Evolutionary conservation across 805 yeast genomes (phyloP).

Genomic region (Blastobotrys chiropterorum): DNA sequence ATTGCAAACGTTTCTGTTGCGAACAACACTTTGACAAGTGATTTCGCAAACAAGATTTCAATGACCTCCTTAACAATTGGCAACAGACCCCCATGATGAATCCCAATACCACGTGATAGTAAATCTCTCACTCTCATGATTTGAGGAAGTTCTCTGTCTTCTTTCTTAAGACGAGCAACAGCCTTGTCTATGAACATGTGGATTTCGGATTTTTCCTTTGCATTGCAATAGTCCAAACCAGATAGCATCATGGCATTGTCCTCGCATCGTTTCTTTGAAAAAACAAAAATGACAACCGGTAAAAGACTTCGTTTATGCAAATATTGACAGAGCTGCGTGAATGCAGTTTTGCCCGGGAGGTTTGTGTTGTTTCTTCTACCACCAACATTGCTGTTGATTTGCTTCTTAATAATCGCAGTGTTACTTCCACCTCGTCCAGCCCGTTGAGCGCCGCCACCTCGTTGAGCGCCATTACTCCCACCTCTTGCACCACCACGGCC

Average conservation of each 20-base stretch:
- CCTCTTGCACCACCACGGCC: slow-evolving; percentile 33
- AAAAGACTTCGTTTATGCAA: slow-evolving; percentile 62
- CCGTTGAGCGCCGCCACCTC: slow-evolving; percentile 37
- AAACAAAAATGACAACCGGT: slow-evolving; percentile 91
- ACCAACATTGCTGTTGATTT: slow-evolving; percentile 4
- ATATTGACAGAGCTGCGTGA: slow-evolving; percentile 67
- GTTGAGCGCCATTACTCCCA: slow-evolving; percentile 27
- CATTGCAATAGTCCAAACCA: slow-evolving; percentile 71
- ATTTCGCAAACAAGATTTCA: slow-evolving; percentile 82
- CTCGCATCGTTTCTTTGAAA: slow-evolving; percentile 89
- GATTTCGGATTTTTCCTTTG: slow-evolving; percentile 83
- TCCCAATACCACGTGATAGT: slow-evolving; percentile 87
- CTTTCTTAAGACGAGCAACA: slow-evolving; percentile 77
- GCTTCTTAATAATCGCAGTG: slow-evolving; percentile 1
- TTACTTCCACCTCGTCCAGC: slow-evolving; percentile 20
- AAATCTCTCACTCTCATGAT: slow-evolving; percentile 75
- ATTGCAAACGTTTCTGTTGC: slow-evolving; percentile 99
- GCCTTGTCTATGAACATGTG: slow-evolving; percentile 92
- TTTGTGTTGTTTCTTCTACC: slow-evolving; percentile 35
- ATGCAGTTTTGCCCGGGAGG: slow-evolving; percentile 73
- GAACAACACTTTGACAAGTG: slow-evolving; percentile 82
- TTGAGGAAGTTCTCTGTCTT: slow-evolving; percentile 91
- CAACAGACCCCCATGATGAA: slow-evolving; percentile 89
- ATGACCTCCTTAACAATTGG: slow-evolving; percentile 92
- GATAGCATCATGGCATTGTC: slow-evolving; percentile 78